A percentile compares a stretch with the other conserved stretches of the same genome.
Evolutionary conservation across 805 yeast genomes (phyloP).

Genomic region (Candida arabinofermentans): DNA sequence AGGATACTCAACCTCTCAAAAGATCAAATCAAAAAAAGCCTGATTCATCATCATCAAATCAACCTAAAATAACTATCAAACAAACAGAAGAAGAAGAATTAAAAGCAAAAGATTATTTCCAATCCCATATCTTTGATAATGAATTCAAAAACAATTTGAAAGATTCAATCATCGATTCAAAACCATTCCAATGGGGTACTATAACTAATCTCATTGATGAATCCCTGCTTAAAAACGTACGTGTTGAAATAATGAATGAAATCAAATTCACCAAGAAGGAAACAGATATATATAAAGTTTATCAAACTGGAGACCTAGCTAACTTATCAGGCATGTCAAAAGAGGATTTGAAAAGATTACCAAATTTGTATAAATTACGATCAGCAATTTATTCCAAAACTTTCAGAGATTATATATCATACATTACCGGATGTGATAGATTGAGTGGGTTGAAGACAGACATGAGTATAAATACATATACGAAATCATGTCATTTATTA

Average conservation of each 20-base stretch:
- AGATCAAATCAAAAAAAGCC: too few species aligned
- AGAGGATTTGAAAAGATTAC: slow-evolving; percentile 68
- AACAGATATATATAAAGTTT: slow-evolving; percentile 93
- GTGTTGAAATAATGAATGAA: slow-evolving; percentile 77
- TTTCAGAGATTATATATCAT: slow-evolving; percentile 73
- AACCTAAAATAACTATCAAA: slow-evolving; percentile 23
- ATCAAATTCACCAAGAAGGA: slow-evolving; percentile 93
- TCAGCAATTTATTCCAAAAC: slow-evolving; percentile 84
- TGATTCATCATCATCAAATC: too few species aligned
- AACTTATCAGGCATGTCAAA: slow-evolving; percentile 82
- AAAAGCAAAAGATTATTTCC: slow-evolving; percentile 29
- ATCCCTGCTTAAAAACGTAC: slow-evolving; percentile 67
- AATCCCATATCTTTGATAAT: slow-evolving; percentile 31
- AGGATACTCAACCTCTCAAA: slow-evolving; percentile 6
- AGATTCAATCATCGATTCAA: slow-evolving; percentile 45
- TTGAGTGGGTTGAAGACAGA: slow-evolving; percentile 89
- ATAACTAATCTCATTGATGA: slow-evolving; percentile 73
- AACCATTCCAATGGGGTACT: slow-evolving; percentile 91
- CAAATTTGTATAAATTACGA: slow-evolving; percentile 72
- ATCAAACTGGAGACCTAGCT: slow-evolving; percentile 87
- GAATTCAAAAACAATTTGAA: slow-evolving; percentile 38
- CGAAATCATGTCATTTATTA: slow-evolving; percentile 87
- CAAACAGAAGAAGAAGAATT: slow-evolving; percentile 33
- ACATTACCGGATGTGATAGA: slow-evolving; percentile 83
- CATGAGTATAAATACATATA: slow-evolving; percentile 86